Base-by-base conservation (phyloP, 306 rosid genomes). In the Chamaecrista fasciculata region DNA sequence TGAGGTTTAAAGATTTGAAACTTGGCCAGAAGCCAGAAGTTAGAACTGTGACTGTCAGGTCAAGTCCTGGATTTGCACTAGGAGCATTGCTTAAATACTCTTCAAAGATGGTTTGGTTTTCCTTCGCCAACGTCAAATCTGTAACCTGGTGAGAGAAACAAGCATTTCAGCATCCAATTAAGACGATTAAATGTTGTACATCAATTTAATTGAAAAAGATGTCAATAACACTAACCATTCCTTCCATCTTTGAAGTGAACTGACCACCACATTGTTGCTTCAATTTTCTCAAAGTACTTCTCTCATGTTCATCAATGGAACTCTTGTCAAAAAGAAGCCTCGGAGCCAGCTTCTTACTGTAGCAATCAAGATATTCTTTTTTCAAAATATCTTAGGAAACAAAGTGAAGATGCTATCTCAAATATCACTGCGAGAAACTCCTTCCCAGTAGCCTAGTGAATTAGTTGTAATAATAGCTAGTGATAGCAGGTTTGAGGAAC, bases 1-100 rank as follows among this genome's bases (percentile, higher is more conserved):
- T 93, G 53, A 93, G 91, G 59, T 93, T 96, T 82, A 88, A 93
- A 44, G 97, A 93, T 79, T 93, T 93, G 78, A 90, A 93, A 75
- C 96, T 93, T 51, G 98, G 98, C 98, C 98, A 93, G 78, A 85
- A 90, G 8, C 97, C 97, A 33, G 97, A 88, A 29, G 98, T 93
- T 76, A 93, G 85, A 68, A 93, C 97, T 11, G 97, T 93, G 61
- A 90, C 98, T 1, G 97, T 85, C 76, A 90, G 83, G 79, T 90
- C 97, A 58, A 93, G 81, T 40, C 98, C 97, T 18, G 97, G 89
- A 78, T 82, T 79, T 57, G 84, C 86, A 76, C 82, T 72, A 0
- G 83, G 26, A 74, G 73, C 80, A 61, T 53, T 72, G 72, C 70
- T 76, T 40, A 93, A 85, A 76, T 90, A 90, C 49, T 88, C 96